phyloP scores from a whole-genome alignment of 257 asterid species.

The Nicotiana attenuata region DNA sequence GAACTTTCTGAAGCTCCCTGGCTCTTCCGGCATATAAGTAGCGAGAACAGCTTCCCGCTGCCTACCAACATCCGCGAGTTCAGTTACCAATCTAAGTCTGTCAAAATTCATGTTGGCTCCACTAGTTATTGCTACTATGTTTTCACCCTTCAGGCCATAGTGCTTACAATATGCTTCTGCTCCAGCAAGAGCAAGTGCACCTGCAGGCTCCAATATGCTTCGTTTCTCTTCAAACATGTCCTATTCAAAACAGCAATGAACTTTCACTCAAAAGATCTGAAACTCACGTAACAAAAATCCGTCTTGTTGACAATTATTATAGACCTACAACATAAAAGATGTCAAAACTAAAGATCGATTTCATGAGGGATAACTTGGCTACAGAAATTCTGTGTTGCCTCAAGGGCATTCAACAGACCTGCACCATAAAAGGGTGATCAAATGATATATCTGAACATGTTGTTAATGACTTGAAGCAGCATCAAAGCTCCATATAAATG shows the following conservation, averaged over 20 bases:
- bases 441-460: no score
- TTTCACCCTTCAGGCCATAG: constrained; percentile 65
- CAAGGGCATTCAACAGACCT: no score
- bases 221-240: constrained; percentile 98
- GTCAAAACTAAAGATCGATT: background rate
- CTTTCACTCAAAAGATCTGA: background rate
- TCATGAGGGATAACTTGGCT: no score
- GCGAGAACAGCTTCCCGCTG: constrained; percentile 77
- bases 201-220: constrained; percentile 94
- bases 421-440: no score
- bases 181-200: constrained; percentile 96
- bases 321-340: background rate
- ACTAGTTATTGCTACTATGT: constrained; percentile 85
- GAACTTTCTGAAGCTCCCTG: constrained; percentile 64
- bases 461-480: no score
- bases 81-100: constrained; percentile 86
- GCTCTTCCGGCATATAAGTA: constrained; percentile 75
- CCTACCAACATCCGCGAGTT: constrained; percentile 88
- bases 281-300: background rate
- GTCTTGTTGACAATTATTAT: background rate
- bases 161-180: constrained; percentile 91
- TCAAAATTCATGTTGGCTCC: constrained; percentile 98
- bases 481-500: no score
- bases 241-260: constrained; percentile 23
- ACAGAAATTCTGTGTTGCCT: no score